A percentile compares a stretch with the other conserved stretches of the same genome.
Conservation (phyloP, 176 grass and related monocot species). For the Metroxylon sagu region DNA sequence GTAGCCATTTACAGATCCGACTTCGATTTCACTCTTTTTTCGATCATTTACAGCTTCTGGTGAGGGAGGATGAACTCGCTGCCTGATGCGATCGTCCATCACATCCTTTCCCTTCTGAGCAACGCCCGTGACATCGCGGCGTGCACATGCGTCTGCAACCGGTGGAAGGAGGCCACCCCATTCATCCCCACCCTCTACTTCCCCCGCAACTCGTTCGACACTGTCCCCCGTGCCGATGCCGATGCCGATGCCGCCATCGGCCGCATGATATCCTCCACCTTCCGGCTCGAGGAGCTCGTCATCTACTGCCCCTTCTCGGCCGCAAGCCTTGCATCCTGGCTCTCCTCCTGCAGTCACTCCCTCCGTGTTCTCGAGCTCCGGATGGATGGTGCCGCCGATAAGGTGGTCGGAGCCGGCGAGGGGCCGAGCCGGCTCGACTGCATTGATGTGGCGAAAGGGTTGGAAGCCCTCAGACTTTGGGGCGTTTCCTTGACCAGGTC, state of each 20-base stretch:
- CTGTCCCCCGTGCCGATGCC: slow-evolving; percentile 1
- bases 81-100: slow-evolving; percentile 75
- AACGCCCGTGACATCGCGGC: slow-evolving; percentile 76
- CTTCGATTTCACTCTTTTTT: too few relatives aligned
- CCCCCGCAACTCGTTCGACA: slow-evolving; percentile 60
- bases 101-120: slow-evolving; percentile 66
- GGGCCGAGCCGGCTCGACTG: slow-evolving; percentile 40
- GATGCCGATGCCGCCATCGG: slow-evolving; percentile 53
- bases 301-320: slow-evolving; percentile 92
- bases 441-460: slow-evolving; percentile 32
- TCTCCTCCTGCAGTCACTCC: slow-evolving; percentile 36
- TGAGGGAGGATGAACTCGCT: slow-evolving; percentile 45
- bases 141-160: slow-evolving; percentile 58
- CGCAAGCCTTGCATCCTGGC: slow-evolving; percentile 40
- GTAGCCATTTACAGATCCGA: too few relatives aligned
- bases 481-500: slow-evolving; percentile 46
- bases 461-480: slow-evolving; percentile 81
- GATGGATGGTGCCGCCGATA: slow-evolving; percentile 52
- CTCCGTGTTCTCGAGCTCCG: slow-evolving; percentile 77
- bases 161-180: slow-evolving; percentile 72
- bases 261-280: slow-evolving; percentile 51
- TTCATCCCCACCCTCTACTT: slow-evolving; percentile 91
- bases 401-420: slow-evolving; percentile 7
- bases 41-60: too few relatives aligned
- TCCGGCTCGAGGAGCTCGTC: slow-evolving; percentile 60